Conservation (phyloP, 2,329 filamentous ascomycete species). For the Arthroderma sp. region DNA sequence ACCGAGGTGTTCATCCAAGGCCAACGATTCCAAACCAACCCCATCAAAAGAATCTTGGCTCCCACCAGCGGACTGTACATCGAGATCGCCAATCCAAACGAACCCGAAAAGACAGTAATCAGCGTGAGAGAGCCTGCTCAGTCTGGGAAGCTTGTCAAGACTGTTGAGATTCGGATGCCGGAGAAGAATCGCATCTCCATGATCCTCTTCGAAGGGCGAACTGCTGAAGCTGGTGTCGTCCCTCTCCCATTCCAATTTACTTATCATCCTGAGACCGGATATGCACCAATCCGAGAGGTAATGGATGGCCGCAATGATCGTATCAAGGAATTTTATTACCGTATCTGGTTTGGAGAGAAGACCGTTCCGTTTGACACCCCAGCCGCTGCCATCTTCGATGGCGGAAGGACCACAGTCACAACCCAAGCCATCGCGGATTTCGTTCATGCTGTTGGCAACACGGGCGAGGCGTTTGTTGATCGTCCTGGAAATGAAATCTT, state of each 20-base stretch:
- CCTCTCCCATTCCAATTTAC: conserved; percentile 75
- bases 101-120: conserved; percentile 72
- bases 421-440: conserved; percentile 94
- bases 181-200: conserved; percentile 69
- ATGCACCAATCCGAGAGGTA: conserved; percentile 92
- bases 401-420: conserved; percentile 75
- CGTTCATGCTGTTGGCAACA: conserved; percentile 97
- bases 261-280: conserved; percentile 89
- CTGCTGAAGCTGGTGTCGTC: conserved; percentile 68
- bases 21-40: conserved; percentile 94
- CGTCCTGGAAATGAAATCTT: conserved; percentile 85
- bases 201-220: conserved; percentile 87
- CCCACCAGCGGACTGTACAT: conserved; percentile 78
- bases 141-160: conserved; percentile 75
- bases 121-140: conserved; percentile 75
- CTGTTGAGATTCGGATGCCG: conserved; percentile 68
- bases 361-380: conserved; percentile 68
- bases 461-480: conserved; percentile 92
- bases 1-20: conserved; percentile 91
- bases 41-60: conserved; percentile 79
- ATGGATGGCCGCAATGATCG: conserved; percentile 94
- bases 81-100: conserved; percentile 70
- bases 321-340: conserved; percentile 99
- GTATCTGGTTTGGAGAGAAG: conserved; percentile 89
- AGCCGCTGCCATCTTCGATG: conserved; percentile 79